Percentiles rank a stretch among this genome's conserved stretches.
phyloP scores from a whole-genome alignment of 805 yeast genomes.

The Geotrichum ghanense region DNA sequence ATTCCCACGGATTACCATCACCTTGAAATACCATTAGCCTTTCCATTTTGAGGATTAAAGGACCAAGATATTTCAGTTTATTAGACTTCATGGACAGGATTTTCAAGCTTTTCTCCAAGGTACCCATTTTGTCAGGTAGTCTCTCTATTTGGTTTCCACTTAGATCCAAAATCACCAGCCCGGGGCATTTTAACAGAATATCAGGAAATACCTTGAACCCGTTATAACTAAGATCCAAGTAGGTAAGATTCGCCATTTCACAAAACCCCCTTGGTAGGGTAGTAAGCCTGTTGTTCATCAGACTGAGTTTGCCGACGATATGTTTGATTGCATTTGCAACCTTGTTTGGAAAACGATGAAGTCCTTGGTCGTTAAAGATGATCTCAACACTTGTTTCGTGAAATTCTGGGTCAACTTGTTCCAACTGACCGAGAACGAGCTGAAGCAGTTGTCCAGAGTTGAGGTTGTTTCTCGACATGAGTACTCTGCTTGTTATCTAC shows the following conservation, averaged over 20 bases:
- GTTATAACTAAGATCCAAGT: constrained; percentile 58
- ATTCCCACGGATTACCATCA: constrained; percentile 47
- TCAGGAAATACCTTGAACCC: constrained; percentile 42
- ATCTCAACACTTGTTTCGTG: constrained; percentile 27
- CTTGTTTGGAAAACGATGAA: constrained; percentile 29
- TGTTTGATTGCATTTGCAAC: constrained; percentile 29
- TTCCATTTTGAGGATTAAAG: constrained; percentile 38
- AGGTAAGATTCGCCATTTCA: constrained; percentile 35
- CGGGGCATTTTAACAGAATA: constrained; percentile 24
- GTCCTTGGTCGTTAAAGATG: constrained; percentile 25
- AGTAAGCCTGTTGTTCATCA: constrained; percentile 40
- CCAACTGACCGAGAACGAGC: background rate
- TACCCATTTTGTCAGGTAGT: constrained; percentile 37
- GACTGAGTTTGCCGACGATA: constrained; percentile 38
- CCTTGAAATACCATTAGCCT: constrained; percentile 48
- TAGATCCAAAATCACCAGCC: constrained; percentile 55
- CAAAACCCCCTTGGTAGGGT: constrained; percentile 37
- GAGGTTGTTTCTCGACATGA: too few relatives aligned
- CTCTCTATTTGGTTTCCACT: constrained; percentile 42
- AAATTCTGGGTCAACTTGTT: constrained; percentile 7
- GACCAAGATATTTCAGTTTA: constrained; percentile 42
- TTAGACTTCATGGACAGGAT: constrained; percentile 55
- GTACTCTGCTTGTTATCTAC: too few relatives aligned
- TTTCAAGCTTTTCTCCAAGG: constrained; percentile 30
- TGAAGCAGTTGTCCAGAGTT: background rate